Evolutionary conservation across 83 land plant species (phyloP).

Genomic region (Picea engelmannii): DNA sequence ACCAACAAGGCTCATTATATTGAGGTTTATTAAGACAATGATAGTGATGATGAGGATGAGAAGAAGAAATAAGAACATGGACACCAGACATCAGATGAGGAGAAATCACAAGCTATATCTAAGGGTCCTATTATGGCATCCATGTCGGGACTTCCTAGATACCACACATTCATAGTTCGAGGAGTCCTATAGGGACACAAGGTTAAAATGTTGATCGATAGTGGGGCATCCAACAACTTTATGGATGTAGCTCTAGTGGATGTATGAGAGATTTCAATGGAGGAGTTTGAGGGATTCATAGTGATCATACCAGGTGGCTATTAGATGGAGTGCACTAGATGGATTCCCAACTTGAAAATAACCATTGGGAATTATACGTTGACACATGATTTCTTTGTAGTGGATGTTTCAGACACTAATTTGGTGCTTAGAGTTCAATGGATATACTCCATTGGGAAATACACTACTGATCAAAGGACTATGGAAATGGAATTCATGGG

Average conservation of each 20-base stretch:
- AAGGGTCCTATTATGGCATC: too few relatives aligned
- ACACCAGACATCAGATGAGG: neutral
- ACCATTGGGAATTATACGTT: neutral
- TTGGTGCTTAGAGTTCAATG: neutral
- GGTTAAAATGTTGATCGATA: neutral
- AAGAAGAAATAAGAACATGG: neutral
- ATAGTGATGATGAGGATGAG: neutral
- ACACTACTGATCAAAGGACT: neutral
- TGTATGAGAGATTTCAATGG: neutral
- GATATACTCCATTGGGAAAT: neutral
- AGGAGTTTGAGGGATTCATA: neutral
- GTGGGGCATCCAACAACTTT: neutral
- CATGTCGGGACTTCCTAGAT: neutral
- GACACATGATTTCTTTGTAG: neutral
- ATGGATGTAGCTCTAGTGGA: neutral
- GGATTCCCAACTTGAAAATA: neutral
- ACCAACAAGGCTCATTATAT: neutral
- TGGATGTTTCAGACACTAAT: neutral
- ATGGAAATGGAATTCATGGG: neutral
- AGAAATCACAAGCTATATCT: too few relatives aligned
- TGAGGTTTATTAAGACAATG: neutral
- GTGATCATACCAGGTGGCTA: neutral
- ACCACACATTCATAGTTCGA: neutral
- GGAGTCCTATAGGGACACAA: neutral
- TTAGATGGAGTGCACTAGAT: neutral